These are phyloP conservation scores for Populus hybrid DNA, from an alignment of 441 rosid genomes.

Conservation along the genomic window DNA sequence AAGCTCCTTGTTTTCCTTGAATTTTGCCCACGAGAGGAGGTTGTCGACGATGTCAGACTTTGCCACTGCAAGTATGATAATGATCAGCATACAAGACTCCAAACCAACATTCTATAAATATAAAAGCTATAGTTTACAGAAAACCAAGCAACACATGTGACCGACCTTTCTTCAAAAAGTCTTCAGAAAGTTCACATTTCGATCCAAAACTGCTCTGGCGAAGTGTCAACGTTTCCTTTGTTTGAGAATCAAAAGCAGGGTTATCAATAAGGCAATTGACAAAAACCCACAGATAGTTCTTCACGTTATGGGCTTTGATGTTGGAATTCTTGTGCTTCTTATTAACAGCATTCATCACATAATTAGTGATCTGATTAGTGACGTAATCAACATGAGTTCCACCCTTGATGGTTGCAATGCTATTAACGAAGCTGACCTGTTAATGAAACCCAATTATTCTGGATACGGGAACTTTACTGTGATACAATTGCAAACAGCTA, in stretches of 20 bases:
- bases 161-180: slow-evolving; percentile 78
- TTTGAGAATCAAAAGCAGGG: slow-evolving; percentile 97
- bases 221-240: slow-evolving; percentile 94
- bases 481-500: no score
- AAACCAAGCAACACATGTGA: neutral
- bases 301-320: slow-evolving; percentile 73
- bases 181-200: slow-evolving; percentile 83
- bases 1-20: slow-evolving; percentile 79
- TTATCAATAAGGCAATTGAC: slow-evolving; percentile 93
- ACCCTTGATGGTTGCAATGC: slow-evolving; percentile 89
- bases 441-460: slow-evolving; percentile 7
- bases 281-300: slow-evolving; percentile 92
- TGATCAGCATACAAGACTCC: no score
- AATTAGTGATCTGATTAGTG: slow-evolving; percentile 77
- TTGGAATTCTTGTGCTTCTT: slow-evolving; percentile 50
- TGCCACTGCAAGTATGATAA: no score
- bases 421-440: slow-evolving; percentile 94
- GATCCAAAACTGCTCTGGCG: slow-evolving; percentile 94
- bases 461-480: neutral
- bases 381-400: slow-evolving; percentile 95
- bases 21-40: slow-evolving; percentile 83
- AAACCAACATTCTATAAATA: neutral
- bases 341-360: slow-evolving; percentile 64
- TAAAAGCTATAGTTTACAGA: neutral
- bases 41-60: slow-evolving; percentile 73